These are phyloP conservation scores for Chalara sp. DNA, from an alignment of 2,329 filamentous ascomycete species.

Conservation along the genomic window DNA sequence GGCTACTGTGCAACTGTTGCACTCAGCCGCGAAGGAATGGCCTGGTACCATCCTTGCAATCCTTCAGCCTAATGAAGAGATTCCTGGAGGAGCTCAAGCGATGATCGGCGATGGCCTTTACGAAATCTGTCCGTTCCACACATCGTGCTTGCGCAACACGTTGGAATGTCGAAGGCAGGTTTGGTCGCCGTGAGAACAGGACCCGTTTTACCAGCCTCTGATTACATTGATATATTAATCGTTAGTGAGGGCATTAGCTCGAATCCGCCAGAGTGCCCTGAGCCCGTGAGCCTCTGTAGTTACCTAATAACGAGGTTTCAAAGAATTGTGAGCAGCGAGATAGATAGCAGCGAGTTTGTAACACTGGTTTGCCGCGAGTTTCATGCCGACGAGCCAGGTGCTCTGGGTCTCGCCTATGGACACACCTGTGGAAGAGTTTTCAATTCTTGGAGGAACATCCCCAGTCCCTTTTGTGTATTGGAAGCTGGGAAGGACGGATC, in stretches of 20 bases:
- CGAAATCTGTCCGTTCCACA: conserved; percentile 35
- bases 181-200: conserved; percentile 37
- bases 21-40: conserved; percentile 41
- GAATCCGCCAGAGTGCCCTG: conserved; percentile 8
- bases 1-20: conserved; percentile 45
- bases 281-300: conserved; percentile 9
- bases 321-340: conserved; percentile 13
- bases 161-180: too few species aligned
- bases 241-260: conserved; percentile 36
- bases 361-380: conserved; percentile 7
- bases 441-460: conserved; percentile 40
- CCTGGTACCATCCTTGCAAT: conserved; percentile 54
- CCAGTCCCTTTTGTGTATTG: conserved; percentile 47
- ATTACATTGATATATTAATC: conserved; percentile 38
- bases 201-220: conserved; percentile 50
- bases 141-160: conserved; percentile 19
- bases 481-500: conserved; percentile 47
- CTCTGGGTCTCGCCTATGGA: background rate
- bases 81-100: conserved; percentile 52
- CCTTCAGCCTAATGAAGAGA: conserved; percentile 65
- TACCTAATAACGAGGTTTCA: conserved; percentile 14
- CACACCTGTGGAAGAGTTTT: conserved; percentile 21
- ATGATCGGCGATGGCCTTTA: conserved; percentile 57
- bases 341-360: conserved; percentile 10
- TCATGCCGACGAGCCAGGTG: conserved; percentile 6